These are phyloP conservation scores for Cladosporium sp. DNA, from an alignment of 2,329 filamentous ascomycete genomes.

Conservation along the genomic window DNA sequence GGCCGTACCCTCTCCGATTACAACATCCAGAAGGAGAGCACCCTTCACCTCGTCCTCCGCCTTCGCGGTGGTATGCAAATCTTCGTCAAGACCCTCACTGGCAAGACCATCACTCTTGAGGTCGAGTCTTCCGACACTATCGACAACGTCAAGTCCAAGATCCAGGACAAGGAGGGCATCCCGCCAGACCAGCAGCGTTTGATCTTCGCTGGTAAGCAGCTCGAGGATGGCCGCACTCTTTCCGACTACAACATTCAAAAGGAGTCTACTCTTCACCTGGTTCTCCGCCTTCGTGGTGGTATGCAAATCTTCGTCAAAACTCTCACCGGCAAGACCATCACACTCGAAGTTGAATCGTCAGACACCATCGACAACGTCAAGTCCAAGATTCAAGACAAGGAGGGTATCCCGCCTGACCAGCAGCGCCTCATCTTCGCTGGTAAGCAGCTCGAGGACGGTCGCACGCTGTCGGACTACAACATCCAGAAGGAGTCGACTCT, in stretches of 20 bases:
- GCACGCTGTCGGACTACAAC: conserved; percentile 88
- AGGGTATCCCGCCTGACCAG: conserved; percentile 93
- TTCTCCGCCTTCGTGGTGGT: conserved; percentile 93
- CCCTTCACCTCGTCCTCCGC: conserved; percentile 61
- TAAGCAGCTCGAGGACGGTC: conserved; percentile 92
- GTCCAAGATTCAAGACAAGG: conserved; percentile 98
- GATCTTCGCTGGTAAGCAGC: conserved; percentile 45
- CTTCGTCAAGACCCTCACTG: conserved; percentile 49
- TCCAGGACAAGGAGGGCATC: conserved; percentile 76
- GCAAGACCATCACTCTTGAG: conserved; percentile 92
- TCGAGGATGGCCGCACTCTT: conserved; percentile 84
- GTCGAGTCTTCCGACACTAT: conserved; percentile 88
- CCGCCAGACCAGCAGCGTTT: conserved; percentile 92
- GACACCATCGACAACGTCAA: conserved; percentile 99
- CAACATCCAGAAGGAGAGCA: conserved; percentile 79
- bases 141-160: conserved; percentile 93
- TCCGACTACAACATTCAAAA: conserved; percentile 96
- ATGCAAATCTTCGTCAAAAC: conserved; percentile 87
- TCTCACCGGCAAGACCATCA: conserved; percentile 99
- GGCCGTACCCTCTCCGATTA: conserved; percentile 87
- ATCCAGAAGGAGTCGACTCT: conserved; percentile 71
- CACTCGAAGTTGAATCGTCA: conserved; percentile 94
- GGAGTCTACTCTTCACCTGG: conserved; percentile 93
- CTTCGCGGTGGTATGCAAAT: conserved; percentile 68
- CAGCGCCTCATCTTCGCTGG: conserved; percentile 93